Percentiles rank a stretch among this genome's conserved stretches.
Conservation (phyloP, 2,329 filamentous ascomycete genomes). For the Colletotrichum tropicicola region DNA sequence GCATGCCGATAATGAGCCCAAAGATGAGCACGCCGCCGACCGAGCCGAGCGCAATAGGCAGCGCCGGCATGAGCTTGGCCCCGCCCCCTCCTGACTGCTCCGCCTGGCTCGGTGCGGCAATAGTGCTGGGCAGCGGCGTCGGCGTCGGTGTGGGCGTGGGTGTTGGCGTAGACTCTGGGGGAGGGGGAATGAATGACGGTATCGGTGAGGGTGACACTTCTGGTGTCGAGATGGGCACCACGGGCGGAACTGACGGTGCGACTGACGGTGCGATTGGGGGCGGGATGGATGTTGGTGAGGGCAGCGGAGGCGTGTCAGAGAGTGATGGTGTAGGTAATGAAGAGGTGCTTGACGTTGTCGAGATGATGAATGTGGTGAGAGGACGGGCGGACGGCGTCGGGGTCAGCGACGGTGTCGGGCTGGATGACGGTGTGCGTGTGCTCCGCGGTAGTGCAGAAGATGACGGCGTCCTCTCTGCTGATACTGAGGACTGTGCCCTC, state of each 20-base stretch:
- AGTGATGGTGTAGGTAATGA: conserved; percentile 3
- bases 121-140: neutral
- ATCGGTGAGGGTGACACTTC: neutral
- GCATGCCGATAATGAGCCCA: conserved; percentile 20
- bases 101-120: conserved; percentile 20
- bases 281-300: conserved; percentile 11
- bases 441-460: neutral
- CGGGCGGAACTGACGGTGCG: neutral
- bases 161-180: neutral
- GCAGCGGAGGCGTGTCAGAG: neutral
- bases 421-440: neutral
- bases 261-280: neutral
- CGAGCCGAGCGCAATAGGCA: conserved; percentile 29
- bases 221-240: neutral
- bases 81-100: neutral
- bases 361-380: conserved; percentile 25
- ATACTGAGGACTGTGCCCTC: neutral
- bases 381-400: neutral
- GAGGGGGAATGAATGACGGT: neutral
- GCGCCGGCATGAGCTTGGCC: conserved; percentile 29
- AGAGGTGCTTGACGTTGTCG: neutral
- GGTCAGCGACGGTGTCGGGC: neutral
- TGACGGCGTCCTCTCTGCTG: neutral
- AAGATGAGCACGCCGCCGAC: conserved; percentile 29
- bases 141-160: neutral